Conservation (phyloP, 305 asterid species). For the Rubia occidens region DNA sequence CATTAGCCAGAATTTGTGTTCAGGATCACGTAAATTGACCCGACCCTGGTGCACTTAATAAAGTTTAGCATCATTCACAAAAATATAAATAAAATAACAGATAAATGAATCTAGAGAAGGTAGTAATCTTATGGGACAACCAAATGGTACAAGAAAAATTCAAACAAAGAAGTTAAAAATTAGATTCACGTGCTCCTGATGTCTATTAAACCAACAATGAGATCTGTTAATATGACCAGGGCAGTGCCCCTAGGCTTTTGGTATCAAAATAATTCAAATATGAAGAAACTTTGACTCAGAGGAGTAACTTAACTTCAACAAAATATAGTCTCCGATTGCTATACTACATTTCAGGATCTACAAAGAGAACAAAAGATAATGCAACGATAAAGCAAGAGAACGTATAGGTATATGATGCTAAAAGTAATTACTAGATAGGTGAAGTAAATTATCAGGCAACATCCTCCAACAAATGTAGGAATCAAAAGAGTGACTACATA, state of each 20-base stretch:
- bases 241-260: not conserved
- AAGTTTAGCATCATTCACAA: conserved; percentile 1
- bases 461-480: not conserved
- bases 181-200: not conserved
- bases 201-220: not conserved
- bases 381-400: not conserved
- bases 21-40: conserved; percentile 70
- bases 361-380: not conserved
- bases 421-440: not conserved
- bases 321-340: not conserved
- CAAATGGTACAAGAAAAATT: not conserved
- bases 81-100: not conserved
- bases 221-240: not conserved
- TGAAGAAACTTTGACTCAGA: not conserved
- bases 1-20: conserved; percentile 67
- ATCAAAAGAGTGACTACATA: too few relatives aligned
- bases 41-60: conserved; percentile 50
- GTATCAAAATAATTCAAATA: not conserved
- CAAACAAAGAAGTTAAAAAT: not conserved
- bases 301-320: not conserved
- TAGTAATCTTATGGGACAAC: not conserved
- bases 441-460: not conserved
- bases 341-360: not conserved
- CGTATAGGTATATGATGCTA: not conserved
- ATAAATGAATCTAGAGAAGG: not conserved